A percentile compares a stretch with the other conserved stretches of the same genome.
These are phyloP conservation scores for Cordyceps cateniannulata DNA, from an alignment of 2,329 filamentous ascomycete genomes.

Conservation along the genomic window DNA sequence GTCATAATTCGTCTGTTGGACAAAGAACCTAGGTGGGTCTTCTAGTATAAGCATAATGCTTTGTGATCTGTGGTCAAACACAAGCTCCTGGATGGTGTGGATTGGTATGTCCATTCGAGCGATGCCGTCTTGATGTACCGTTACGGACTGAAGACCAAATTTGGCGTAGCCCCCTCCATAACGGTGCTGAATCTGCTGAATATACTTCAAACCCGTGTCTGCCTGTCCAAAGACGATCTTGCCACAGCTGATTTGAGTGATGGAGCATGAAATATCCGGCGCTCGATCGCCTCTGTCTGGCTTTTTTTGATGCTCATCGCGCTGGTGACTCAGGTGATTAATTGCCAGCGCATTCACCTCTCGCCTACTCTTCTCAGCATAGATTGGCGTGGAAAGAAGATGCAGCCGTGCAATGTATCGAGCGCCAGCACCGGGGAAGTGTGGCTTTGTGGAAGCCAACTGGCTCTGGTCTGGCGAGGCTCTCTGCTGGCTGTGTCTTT, in stretches of 20 bases:
- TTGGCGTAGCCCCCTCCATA: slow-evolving; percentile 27
- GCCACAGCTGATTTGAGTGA: slow-evolving; percentile 30
- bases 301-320: slow-evolving; percentile 5
- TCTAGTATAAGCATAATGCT: slow-evolving; percentile 44
- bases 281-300: background rate
- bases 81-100: slow-evolving; percentile 38
- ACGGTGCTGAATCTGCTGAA: slow-evolving; percentile 33
- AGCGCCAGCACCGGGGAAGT: background rate
- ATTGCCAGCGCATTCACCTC: slow-evolving; percentile 19
- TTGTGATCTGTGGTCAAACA: slow-evolving; percentile 29
- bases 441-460: too few species aligned
- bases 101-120: slow-evolving; percentile 4
- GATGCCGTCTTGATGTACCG: slow-evolving; percentile 26
- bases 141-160: slow-evolving; percentile 37
- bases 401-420: slow-evolving; percentile 25
- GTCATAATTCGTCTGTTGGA: slow-evolving; percentile 9
- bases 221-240: slow-evolving; percentile 32
- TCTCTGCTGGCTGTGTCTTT: slow-evolving; percentile 21
- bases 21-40: slow-evolving; percentile 45
- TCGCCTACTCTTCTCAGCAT: slow-evolving; percentile 27
- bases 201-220: slow-evolving; percentile 31
- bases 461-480: too few species aligned
- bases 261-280: background rate
- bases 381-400: slow-evolving; percentile 24
- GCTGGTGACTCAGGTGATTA: slow-evolving; percentile 22